Evolutionary conservation across 805 yeast species (phyloP), one percentile per base, ranked within the genome.

Genomic region (Wickerhamiella musiphila): DNA sequence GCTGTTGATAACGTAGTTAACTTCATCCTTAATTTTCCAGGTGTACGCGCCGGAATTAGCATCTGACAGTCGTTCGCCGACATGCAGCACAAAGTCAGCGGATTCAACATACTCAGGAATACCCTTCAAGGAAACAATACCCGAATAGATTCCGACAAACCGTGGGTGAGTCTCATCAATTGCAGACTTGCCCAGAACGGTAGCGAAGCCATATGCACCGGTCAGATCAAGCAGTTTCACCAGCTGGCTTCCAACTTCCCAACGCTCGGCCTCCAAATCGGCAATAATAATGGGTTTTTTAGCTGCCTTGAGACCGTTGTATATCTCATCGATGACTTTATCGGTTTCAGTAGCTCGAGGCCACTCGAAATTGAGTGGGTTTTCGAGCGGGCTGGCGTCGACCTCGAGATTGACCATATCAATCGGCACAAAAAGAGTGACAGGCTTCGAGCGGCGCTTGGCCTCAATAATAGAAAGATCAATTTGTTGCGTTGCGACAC

Each of bases 391-490:
- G 2, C 42, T 41, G 12, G 47, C 30, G 35, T 56, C 57, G 34
- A 71, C 60, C 13, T 38, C 42, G 32, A 43, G 38, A 33, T 71
- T 69, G 7, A 70, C 67, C 41, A 78, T 51, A 49, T 83, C 84
- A 26, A 66, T 57, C 2, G 95, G 94, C 29, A 84, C 51, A 49
- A 70, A 79, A 30, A 83, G 50, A 46, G 77, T 83, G 11, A 93
- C 94, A 0, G 95, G 95, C 49, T 73, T 70, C 23, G 74, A 70
- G 28, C 66, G 60, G 23, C 51, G 57, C 41, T 69, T 56, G 18
- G 79, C 69, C 12, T 63, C 57, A 27, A 46, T 47, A 34, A 84
- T 65, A 5, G 79, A 76, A 15, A 57, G 55, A 51, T 84, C 95
- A 34, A 84, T 68, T 49, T 76, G 70, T 15, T 55, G 54, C 21